phyloP scores from a whole-genome alignment of 169 alveolate species.

The Cryptosporidium canis region DNA sequence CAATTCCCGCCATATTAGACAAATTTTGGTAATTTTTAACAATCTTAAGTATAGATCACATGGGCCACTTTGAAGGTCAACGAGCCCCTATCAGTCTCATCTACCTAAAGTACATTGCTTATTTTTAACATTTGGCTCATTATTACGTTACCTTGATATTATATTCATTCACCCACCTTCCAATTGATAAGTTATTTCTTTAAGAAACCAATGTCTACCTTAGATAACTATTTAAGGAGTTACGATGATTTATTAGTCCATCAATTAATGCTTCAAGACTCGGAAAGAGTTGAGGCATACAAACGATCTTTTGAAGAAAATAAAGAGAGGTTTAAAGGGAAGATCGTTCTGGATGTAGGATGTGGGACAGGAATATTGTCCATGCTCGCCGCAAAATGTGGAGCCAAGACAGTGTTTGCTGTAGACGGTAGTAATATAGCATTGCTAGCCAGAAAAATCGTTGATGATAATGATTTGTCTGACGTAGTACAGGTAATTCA shows the following conservation, averaged over 20 bases:
- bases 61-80: no score
- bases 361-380: slow-evolving; percentile 88
- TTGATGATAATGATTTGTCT: slow-evolving; percentile 80
- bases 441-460: slow-evolving; percentile 77
- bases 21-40: no score
- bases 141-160: no score
- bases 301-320: slow-evolving; percentile 65
- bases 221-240: slow-evolving; percentile 53
- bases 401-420: slow-evolving; percentile 87
- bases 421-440: slow-evolving; percentile 83
- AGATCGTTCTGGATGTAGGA: slow-evolving; percentile 88
- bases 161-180: no score
- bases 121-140: not conserved
- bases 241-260: slow-evolving; percentile 78
- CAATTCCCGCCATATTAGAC: not conserved
- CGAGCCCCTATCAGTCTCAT: no score
- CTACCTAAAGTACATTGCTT: no score
- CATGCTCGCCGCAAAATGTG: slow-evolving; percentile 85
- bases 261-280: slow-evolving; percentile 77
- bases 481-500: slow-evolving; percentile 79
- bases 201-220: not conserved
- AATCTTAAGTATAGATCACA: no score
- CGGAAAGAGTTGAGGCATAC: slow-evolving; percentile 74
- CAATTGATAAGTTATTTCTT: no score
- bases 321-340: slow-evolving; percentile 77